Evolutionary conservation across 2,329 filamentous ascomycete genomes (phyloP).

Genomic region (Ramularia endophylla): DNA sequence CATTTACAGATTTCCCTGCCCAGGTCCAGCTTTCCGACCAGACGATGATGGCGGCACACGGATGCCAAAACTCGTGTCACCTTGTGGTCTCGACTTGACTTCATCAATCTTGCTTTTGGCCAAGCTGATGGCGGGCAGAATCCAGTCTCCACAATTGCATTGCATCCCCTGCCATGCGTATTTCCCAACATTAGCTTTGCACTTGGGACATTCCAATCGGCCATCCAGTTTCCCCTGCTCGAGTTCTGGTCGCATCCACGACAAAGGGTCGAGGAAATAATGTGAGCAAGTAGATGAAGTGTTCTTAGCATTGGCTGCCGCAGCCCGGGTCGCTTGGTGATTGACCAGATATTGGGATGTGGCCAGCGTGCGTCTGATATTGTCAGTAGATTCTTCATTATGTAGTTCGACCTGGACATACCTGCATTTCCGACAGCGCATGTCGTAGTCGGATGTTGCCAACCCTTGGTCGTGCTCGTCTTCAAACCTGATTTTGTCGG

Average conservation of each 20-base stretch:
- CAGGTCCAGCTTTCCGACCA: conserved; percentile 9
- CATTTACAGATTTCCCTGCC: conserved; percentile 16
- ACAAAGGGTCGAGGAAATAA: conserved; percentile 83
- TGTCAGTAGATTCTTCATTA: conserved; percentile 1
- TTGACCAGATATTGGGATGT: conserved; percentile 62
- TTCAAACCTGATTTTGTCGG: conserved; percentile 72
- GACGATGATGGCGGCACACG: conserved; percentile 27
- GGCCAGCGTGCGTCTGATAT: conserved; percentile 51
- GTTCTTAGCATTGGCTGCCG: conserved; percentile 14
- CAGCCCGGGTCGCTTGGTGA: conserved; percentile 42
- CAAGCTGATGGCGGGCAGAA: conserved; percentile 83
- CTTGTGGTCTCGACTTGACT: conserved; percentile 29
- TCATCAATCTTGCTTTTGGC: conserved; percentile 80
- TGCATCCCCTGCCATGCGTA: conserved; percentile 96
- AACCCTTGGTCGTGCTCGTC: conserved; percentile 50
- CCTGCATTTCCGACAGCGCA: conserved; percentile 90
- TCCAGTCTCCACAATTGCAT: conserved; percentile 86
- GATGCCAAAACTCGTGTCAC: conserved; percentile 27
- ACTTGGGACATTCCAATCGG: conserved; percentile 79
- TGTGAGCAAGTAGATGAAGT: conserved; percentile 61
- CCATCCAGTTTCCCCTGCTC: conserved; percentile 78
- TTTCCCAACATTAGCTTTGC: conserved; percentile 76
- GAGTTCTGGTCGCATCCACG: conserved; percentile 90
- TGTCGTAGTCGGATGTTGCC: conserved; percentile 48
- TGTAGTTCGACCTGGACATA: conserved; percentile 33